A percentile compares a stretch with the other conserved stretches of the same genome.
Conservation (phyloP, 2,329 filamentous ascomycete species). For the Colletotrichum nymphaeae region DNA sequence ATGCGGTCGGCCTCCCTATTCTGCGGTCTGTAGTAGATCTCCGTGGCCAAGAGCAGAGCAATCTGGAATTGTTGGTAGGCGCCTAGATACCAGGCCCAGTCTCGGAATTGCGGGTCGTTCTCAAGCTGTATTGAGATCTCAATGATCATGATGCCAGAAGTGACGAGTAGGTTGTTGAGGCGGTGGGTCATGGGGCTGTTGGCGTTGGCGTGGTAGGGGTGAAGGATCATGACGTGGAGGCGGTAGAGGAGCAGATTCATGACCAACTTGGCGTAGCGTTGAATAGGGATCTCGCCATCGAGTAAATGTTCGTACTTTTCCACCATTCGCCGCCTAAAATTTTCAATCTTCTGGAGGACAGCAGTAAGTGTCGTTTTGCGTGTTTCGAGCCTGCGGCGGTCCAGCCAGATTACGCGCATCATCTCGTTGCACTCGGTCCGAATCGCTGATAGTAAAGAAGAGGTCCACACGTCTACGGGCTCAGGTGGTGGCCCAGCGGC, state of each 20-base stretch:
- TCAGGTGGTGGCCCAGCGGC: slow-evolving; percentile 52
- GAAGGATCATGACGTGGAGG: slow-evolving; percentile 74
- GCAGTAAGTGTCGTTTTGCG: slow-evolving; percentile 71
- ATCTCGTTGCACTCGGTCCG: slow-evolving; percentile 81
- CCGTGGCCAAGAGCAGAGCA: slow-evolving; percentile 75
- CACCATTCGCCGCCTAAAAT: slow-evolving; percentile 72
- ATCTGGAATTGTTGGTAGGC: slow-evolving; percentile 80
- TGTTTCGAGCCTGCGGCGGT: slow-evolving; percentile 72
- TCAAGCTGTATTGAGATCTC: slow-evolving; percentile 61
- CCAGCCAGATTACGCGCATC: slow-evolving; percentile 76
- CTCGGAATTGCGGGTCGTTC: slow-evolving; percentile 56
- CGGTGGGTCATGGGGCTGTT: slow-evolving; percentile 66
- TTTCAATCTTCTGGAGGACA: slow-evolving; percentile 75
- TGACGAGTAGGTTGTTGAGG: slow-evolving; percentile 72
- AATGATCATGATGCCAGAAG: slow-evolving; percentile 65
- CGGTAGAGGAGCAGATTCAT: slow-evolving; percentile 73
- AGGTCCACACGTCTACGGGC: slow-evolving; percentile 70
- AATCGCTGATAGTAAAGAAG: slow-evolving; percentile 74
- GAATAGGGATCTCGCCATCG: slow-evolving; percentile 68
- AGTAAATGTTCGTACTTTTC: slow-evolving; percentile 75
- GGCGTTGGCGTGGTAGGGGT: slow-evolving; percentile 70
- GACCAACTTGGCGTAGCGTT: slow-evolving; percentile 72
- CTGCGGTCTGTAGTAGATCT: slow-evolving; percentile 70
- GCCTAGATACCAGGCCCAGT: slow-evolving; percentile 78
- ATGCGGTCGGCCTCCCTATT: slow-evolving; percentile 72